Evolutionary conservation across 2,329 filamentous ascomycete genomes (phyloP), one percentile per base, ranked within the genome.

Genomic region (Juglanconis juglandina): DNA sequence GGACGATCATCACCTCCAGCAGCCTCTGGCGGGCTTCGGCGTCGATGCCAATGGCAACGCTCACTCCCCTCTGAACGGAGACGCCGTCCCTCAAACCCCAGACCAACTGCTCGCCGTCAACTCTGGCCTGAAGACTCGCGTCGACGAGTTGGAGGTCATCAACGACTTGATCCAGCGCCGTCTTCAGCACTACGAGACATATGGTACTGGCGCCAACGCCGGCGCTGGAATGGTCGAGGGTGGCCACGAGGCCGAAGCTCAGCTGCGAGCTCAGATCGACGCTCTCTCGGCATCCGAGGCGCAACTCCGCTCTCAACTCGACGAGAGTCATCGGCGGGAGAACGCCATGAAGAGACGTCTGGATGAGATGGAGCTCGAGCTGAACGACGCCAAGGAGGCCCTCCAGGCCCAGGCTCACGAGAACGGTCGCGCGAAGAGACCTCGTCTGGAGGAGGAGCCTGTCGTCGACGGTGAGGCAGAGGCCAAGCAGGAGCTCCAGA

Each of bases 121-220:
- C 73, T 90, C 90, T 5, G 89, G 87, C 54, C 81, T 98, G n/a
- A 96, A 96, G 77, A 99, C 95, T 0, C 88, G 95, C 47, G 94
- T 99, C 39, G 95, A 89, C 67, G 95, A 99, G 74, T 83, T 99
- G 32, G 95, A 99, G 72, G 85, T 99, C 56, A 97, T 99, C 79
- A 97, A 93, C 69, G 89, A 90, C 70, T 79, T 93, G 49, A 92
- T 92, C 73, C 82, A 88, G 54, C 88, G 88, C 42, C 85, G 89
- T 10, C 86, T 97, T 46, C 74, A 87, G 71, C 82, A 91, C 72
- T 80, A 91, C 8, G 89, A 91, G 71, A 80, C 82, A 59, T 85
- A 83, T 66, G 86, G 88, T 68, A 79, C 81, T 53, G 82, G 81
- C 53, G 82, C 84, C 9, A 77, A 82, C 63, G 48, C 53, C 35